Evolutionary conservation across 208 protist species (phyloP).

Genomic region (Wallacemonas sp.): DNA sequence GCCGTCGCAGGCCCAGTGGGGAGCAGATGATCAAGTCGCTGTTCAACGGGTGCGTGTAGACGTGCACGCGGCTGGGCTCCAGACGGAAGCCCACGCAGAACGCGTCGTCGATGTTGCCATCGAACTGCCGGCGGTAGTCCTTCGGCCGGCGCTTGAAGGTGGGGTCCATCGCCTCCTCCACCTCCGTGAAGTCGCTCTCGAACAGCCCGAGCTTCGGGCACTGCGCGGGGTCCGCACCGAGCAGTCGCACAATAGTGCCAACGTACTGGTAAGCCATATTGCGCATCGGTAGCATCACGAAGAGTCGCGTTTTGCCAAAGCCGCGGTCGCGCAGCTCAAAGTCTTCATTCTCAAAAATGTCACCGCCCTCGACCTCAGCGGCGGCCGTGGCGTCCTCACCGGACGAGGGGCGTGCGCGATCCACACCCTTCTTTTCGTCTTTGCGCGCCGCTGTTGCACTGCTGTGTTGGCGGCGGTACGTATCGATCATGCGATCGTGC

Average conservation of each 20-base stretch:
- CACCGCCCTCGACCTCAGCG: background rate
- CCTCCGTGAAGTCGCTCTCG: slow-evolving; percentile 84
- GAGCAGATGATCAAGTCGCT: slow-evolving; percentile 96
- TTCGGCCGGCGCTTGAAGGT: slow-evolving; percentile 80
- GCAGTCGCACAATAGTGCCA: slow-evolving; percentile 73
- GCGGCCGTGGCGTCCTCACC: background rate
- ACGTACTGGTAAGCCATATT: slow-evolving; percentile 91
- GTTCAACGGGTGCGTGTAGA: slow-evolving; percentile 91
- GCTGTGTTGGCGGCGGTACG: slow-evolving; percentile 10
- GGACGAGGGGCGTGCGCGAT: no score
- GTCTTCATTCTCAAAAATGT: slow-evolving; percentile 25
- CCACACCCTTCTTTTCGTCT: background rate
- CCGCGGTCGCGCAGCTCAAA: slow-evolving; percentile 92
- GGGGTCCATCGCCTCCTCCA: slow-evolving; percentile 83
- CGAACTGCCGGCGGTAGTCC: slow-evolving; percentile 93
- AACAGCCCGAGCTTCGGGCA: slow-evolving; percentile 79
- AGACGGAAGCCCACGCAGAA: slow-evolving; percentile 93
- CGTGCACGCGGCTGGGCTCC: slow-evolving; percentile 60
- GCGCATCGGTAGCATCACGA: slow-evolving; percentile 93
- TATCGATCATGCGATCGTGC: slow-evolving; percentile 63
- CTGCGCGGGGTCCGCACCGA: slow-evolving; percentile 54
- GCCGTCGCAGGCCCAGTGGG: slow-evolving; percentile 89
- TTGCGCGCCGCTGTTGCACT: background rate
- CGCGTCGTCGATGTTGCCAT: slow-evolving; percentile 96
- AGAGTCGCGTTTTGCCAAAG: slow-evolving; percentile 91